Percentiles rank a stretch among this genome's conserved stretches.
Conservation (phyloP, 108 stramenopile species). For the Aurantiochytrium sp. region DNA sequence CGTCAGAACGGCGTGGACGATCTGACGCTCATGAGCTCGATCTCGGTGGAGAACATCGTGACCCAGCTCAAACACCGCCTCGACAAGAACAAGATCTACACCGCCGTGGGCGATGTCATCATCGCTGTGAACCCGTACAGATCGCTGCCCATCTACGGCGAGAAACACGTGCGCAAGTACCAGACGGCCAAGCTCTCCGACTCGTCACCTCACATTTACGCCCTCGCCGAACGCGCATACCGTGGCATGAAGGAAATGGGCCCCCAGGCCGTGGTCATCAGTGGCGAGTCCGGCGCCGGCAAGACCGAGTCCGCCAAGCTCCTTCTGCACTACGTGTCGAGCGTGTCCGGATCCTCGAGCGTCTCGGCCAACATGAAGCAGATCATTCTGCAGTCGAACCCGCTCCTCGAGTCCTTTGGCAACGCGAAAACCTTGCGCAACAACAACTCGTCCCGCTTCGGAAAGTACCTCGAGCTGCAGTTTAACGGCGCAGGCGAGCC, state of each 20-base stretch:
- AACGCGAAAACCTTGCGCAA: slow-evolving; percentile 42
- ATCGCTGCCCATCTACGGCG: neutral
- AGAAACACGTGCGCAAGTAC: neutral
- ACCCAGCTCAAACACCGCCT: neutral
- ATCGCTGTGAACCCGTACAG: slow-evolving; percentile 17
- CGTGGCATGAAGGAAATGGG: slow-evolving; percentile 6
- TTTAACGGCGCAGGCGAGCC: slow-evolving; percentile 30
- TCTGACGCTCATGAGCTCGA: slow-evolving; percentile 1
- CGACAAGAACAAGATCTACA: neutral
- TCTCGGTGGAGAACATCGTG: neutral
- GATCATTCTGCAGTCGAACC: slow-evolving; percentile 25
- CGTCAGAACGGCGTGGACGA: slow-evolving; percentile 15
- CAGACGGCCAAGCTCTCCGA: neutral
- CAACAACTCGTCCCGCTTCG: slow-evolving; percentile 40
- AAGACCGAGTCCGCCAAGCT: slow-evolving; percentile 85
- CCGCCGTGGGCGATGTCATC: slow-evolving; percentile 6
- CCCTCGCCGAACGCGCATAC: neutral
- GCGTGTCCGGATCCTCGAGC: neutral
- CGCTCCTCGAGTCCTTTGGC: slow-evolving; percentile 38
- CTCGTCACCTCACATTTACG: slow-evolving; percentile 1
- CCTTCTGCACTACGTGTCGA: slow-evolving; percentile 70
- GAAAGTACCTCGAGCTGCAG: slow-evolving; percentile 37
- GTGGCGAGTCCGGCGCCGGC: slow-evolving; percentile 77
- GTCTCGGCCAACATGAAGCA: slow-evolving; percentile 25
- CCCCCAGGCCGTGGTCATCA: slow-evolving; percentile 29